These are phyloP conservation scores for Phaeophleospora eucalypticola DNA, from an alignment of 2,329 filamentous ascomycete species.

Conservation along the genomic window DNA sequence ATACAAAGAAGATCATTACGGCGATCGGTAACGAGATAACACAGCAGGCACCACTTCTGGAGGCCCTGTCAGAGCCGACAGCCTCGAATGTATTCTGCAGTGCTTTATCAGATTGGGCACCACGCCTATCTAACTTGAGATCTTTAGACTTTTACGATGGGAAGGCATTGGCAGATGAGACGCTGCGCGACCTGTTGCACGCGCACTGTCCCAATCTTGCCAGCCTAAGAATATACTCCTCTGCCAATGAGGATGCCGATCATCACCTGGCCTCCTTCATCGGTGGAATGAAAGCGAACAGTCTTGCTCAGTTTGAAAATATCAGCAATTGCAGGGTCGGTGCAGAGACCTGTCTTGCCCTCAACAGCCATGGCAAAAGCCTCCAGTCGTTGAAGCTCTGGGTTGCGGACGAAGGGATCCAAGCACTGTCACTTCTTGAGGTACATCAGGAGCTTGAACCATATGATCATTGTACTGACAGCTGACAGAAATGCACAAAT, in stretches of 20 bases:
- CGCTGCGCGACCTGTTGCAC: conserved; percentile 51
- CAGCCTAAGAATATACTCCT: conserved; percentile 56
- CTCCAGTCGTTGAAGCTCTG: conserved; percentile 53
- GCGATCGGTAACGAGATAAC: conserved; percentile 45
- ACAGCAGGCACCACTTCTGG: conserved; percentile 47
- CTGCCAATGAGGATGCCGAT: conserved; percentile 48
- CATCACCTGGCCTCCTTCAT: conserved; percentile 18
- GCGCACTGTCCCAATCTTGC: conserved; percentile 59
- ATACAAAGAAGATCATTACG: conserved; percentile 42
- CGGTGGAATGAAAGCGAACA: conserved; percentile 49
- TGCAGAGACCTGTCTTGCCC: conserved; percentile 50
- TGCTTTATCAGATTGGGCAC: conserved; percentile 56
- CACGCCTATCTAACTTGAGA: conserved; percentile 55
- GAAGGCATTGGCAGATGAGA: conserved; percentile 53
- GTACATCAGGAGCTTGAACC: not conserved
- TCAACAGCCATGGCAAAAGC: conserved; percentile 52
- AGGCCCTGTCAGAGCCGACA: conserved; percentile 41
- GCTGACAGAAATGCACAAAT: conserved; percentile 42
- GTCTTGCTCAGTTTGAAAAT: conserved; percentile 56
- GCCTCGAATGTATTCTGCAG: conserved; percentile 49
- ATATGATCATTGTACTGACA: not conserved
- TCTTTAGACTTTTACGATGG: conserved; percentile 60
- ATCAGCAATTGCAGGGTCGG: conserved; percentile 55
- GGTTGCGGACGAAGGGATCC: conserved; percentile 44
- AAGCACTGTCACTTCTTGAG: conserved; percentile 19